phyloP scores from a whole-genome alignment of 306 rosid genomes.

The Begonia loranthoides region DNA sequence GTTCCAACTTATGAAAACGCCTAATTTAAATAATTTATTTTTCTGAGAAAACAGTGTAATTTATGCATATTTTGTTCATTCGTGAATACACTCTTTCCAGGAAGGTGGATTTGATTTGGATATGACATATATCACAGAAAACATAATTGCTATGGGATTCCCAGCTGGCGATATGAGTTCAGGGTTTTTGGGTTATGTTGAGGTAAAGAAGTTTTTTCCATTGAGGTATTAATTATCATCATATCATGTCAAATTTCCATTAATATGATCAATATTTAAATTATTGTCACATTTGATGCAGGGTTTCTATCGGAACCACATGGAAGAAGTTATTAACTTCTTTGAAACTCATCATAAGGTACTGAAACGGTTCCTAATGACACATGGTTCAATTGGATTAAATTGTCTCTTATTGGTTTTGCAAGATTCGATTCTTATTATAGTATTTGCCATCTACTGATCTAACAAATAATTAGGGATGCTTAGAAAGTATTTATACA shows the following conservation, averaged over 20 bases:
- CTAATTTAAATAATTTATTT: too few relatives aligned
- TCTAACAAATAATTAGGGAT: too few relatives aligned
- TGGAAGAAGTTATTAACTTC: conserved; percentile 97
- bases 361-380: neutral
- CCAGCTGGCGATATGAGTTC: conserved; percentile 99
- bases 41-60: too few relatives aligned
- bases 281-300: conserved; percentile 26
- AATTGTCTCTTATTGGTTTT: too few relatives aligned
- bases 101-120: conserved; percentile 98
- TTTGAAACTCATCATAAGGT: conserved; percentile 98
- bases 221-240: conserved; percentile 5
- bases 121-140: conserved; percentile 96
- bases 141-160: conserved; percentile 97
- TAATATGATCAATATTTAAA: conserved; percentile 5
- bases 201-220: conserved; percentile 36
- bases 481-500: too few relatives aligned
- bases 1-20: too few relatives aligned
- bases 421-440: too few relatives aligned
- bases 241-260: neutral
- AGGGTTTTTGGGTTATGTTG: conserved; percentile 92
- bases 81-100: conserved; percentile 20
- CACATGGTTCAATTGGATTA: too few relatives aligned
- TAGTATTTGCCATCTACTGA: too few relatives aligned
- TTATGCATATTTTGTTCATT: too few relatives aligned
- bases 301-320: conserved; percentile 95